Percentiles rank a stretch among this genome's conserved stretches.
Evolutionary conservation across 352 stramenopile genomes (phyloP).

Genomic region (Bremia lactucae): DNA sequence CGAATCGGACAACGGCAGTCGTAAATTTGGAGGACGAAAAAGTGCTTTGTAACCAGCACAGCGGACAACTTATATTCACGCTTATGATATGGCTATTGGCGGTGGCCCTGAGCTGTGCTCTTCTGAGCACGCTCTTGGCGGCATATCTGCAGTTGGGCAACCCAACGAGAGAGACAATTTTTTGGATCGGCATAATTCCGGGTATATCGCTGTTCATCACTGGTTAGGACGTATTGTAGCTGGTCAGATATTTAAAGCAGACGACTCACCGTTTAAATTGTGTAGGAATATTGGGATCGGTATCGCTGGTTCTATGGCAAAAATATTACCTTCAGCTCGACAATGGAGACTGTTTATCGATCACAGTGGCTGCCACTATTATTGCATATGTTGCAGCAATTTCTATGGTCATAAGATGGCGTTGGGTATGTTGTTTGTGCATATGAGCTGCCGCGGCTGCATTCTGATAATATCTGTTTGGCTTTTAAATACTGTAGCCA

Average conservation of each 20-base stretch:
- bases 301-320: conserved; percentile 50
- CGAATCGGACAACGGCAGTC: conserved; percentile 17
- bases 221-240: conserved; percentile 10
- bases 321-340: conserved; percentile 37
- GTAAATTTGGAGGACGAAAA: conserved; percentile 22
- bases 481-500: conserved; percentile 24
- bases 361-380: conserved; percentile 49
- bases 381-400: conserved; percentile 56
- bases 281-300: conserved; percentile 33
- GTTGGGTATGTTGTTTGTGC: conserved; percentile 33
- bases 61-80: conserved; percentile 16
- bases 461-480: conserved; percentile 3
- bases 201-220: conserved; percentile 37
- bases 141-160: conserved; percentile 60
- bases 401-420: conserved; percentile 69
- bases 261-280: conserved; percentile 1
- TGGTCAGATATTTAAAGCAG: too few relatives aligned
- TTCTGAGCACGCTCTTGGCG: conserved; percentile 32
- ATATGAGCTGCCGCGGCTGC: background rate
- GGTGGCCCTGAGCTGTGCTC: conserved; percentile 31
- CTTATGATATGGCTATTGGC: conserved; percentile 37
- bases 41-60: conserved; percentile 27
- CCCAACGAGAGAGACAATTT: conserved; percentile 49
- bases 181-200: conserved; percentile 44
- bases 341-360: conserved; percentile 66